Conservation (phyloP, 306 rosid species). For the Mimosa pudica region DNA sequence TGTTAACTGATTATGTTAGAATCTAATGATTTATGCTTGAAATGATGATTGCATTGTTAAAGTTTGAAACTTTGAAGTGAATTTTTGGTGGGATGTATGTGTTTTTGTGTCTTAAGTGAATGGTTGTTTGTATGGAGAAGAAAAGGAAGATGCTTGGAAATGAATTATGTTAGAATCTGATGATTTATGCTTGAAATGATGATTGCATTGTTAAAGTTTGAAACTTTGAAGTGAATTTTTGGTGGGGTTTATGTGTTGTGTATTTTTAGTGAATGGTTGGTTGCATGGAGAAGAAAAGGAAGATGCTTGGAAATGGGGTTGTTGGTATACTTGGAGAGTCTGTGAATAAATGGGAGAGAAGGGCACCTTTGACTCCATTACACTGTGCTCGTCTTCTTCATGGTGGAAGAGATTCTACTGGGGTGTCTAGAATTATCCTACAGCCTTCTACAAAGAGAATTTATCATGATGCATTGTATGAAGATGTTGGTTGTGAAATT, state of each 20-base stretch:
- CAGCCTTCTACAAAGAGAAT: constrained; percentile 90
- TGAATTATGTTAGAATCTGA: constrained; percentile 18
- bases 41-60: background rate
- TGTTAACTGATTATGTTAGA: background rate
- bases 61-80: background rate
- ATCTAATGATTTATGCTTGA: background rate
- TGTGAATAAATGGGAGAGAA: constrained; percentile 90
- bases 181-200: background rate
- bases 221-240: background rate
- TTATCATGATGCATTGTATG: constrained; percentile 71
- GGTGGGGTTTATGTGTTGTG: background rate
- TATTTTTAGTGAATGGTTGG: background rate
- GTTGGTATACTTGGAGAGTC: constrained; percentile 86
- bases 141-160: constrained; percentile 70
- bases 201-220: background rate
- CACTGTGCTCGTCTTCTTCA: constrained; percentile 88
- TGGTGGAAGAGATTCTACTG: constrained; percentile 49
- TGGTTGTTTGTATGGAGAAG: constrained; percentile 3
- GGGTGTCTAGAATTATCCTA: constrained; percentile 70
- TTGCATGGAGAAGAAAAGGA: background rate
- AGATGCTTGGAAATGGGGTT: constrained; percentile 89
- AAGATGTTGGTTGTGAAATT: constrained; percentile 89
- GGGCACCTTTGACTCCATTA: constrained; percentile 82
- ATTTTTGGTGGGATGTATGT: background rate
- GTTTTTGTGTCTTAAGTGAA: background rate